A percentile compares a stretch with the other conserved stretches of the same genome.
Conservation (phyloP, 2,329 filamentous ascomycete species). For the Calonectria multiphialidica region DNA sequence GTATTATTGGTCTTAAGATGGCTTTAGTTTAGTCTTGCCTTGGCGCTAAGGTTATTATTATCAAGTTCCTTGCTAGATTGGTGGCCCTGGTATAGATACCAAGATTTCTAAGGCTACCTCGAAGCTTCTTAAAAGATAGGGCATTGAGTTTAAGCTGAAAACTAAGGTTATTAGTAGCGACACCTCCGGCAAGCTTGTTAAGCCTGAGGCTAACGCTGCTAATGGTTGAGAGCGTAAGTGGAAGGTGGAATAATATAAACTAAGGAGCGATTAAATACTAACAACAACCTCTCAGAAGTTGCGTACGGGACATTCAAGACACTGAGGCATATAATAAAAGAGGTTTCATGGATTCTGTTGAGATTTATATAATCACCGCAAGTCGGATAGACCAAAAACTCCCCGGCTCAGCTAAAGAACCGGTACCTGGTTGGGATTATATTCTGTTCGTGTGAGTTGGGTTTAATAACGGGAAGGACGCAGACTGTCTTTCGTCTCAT, state of each 20-base stretch:
- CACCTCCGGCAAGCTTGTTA: slow-evolving; percentile 80
- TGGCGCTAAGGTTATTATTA: slow-evolving; percentile 94
- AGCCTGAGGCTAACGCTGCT: slow-evolving; percentile 88
- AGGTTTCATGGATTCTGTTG: too few relatives aligned
- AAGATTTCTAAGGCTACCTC: slow-evolving; percentile 93
- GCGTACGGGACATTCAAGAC: too few relatives aligned
- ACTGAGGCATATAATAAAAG: too few relatives aligned
- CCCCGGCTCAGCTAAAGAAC: too few relatives aligned
- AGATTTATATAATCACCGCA: too few relatives aligned
- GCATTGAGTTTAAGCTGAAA: slow-evolving; percentile 97
- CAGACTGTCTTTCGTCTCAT: too few relatives aligned
- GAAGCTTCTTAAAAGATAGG: slow-evolving; percentile 96
- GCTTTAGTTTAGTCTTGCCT: slow-evolving; percentile 96
- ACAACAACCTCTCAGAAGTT: too few relatives aligned
- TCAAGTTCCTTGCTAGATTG: slow-evolving; percentile 97
- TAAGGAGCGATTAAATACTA: slow-evolving; percentile 29
- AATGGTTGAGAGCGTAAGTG: slow-evolving; percentile 89
- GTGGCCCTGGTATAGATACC: slow-evolving; percentile 95
- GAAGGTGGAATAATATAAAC: not conserved
- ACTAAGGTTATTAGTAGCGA: slow-evolving; percentile 95
- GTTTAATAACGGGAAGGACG: too few relatives aligned
- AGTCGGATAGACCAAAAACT: too few relatives aligned
- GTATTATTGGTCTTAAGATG: slow-evolving; percentile 99
- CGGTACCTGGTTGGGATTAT: too few relatives aligned
- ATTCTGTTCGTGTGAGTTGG: too few relatives aligned